These are phyloP conservation scores for Pseudozyma flocculosa DNA, from an alignment of 1,284 basidiomycete genomes.

Conservation along the genomic window DNA sequence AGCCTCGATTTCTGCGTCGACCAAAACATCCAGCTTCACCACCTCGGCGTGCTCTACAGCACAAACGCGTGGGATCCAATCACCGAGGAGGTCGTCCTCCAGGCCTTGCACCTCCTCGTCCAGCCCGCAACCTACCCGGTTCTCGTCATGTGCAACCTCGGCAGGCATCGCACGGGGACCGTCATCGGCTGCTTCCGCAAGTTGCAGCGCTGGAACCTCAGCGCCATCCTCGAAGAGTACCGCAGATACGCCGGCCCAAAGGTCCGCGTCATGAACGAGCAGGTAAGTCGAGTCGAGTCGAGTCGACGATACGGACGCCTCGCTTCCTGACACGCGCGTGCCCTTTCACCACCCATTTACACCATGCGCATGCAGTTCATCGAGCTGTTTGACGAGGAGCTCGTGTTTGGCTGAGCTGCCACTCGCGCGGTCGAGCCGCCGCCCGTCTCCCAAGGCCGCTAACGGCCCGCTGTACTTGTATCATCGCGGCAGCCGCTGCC, in stretches of 20 bases:
- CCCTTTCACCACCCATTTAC: not conserved
- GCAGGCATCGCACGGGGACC: constrained; percentile 63
- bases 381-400: constrained; percentile 63
- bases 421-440: too few relatives aligned
- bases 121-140: constrained; percentile 62
- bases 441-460: too few relatives aligned
- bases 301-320: not conserved
- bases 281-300: constrained; percentile 52
- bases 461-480: too few relatives aligned
- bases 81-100: constrained; percentile 63
- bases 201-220: constrained; percentile 62
- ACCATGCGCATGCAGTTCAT: constrained; percentile 60
- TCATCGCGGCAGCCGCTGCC: too few relatives aligned
- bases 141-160: constrained; percentile 64
- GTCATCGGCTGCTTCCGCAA: constrained; percentile 62
- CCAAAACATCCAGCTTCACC: constrained; percentile 58
- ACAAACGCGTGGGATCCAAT: constrained; percentile 60
- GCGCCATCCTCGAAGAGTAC: constrained; percentile 63
- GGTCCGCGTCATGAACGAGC: constrained; percentile 63
- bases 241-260: constrained; percentile 63
- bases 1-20: constrained; percentile 47
- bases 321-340: not conserved
- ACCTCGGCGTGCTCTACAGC: constrained; percentile 59
- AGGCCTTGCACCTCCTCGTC: constrained; percentile 62
- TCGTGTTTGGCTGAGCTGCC: constrained; percentile 64